Evolutionary conservation across 1,284 basidiomycete species (phyloP), one percentile per base, ranked within the genome.

Genomic region (Leccinum ambiguum): DNA sequence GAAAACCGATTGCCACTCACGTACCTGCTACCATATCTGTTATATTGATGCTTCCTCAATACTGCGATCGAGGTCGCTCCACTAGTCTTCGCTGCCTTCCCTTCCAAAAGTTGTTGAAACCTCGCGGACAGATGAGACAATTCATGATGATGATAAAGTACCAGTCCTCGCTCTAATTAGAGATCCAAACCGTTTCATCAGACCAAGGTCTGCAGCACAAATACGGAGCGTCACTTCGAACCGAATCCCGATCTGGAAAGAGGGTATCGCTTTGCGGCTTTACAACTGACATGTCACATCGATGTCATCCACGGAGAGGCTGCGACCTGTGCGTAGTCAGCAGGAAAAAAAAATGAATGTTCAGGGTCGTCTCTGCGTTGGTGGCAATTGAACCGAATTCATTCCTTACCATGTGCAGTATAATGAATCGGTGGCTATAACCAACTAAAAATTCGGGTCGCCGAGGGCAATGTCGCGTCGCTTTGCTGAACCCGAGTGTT

Each of bases 1-100:
- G 73, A 64, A 66, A 65, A 39, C 56, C 43, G 14, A 60, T 65
- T 64, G 6, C 69, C 61, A 30, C 14, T 64, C 58, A 61, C 63
- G 53, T 62, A 59, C 33, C 7, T 39, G 23, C 61, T 66, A 48
- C 66, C 61, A 69, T 63, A 66, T 64, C 45, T 23, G 39, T 62
- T 43, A 57, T 43, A 26, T 39, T 10, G 39, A 14, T 4, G 54
- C 64, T 68, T 72, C 66, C 21, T 62, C 54, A 18, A n/a, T 64
- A 33, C 48, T 64, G 63, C 36, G 13, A 57, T 13, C 59, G 39
- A 57, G 57, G 43, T 48, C 26, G 48, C 48, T 23, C 13, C 54
- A 30, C 41, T 10, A 10, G 26, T 10, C 23, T 57, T 50, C 57
- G 43, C 43, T 48, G 45, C 26, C 36, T 48, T 57, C 39, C 59